These are phyloP conservation scores for Xylariaceae sp. DNA, from an alignment of 2,329 filamentous ascomycete species.

Conservation along the genomic window DNA sequence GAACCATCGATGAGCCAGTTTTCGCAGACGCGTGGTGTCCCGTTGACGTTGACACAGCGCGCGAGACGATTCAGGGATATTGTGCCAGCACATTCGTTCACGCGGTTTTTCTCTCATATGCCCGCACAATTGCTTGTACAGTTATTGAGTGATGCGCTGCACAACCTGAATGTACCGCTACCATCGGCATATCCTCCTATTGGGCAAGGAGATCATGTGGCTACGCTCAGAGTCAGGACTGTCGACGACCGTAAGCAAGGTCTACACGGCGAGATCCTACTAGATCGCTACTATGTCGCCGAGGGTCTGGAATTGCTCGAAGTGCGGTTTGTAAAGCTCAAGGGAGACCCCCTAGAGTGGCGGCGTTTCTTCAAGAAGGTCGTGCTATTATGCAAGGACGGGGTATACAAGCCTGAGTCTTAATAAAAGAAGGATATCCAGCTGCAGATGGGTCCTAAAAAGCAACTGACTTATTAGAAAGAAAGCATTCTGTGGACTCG, in stretches of 20 bases:
- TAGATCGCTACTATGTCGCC: slow-evolving; percentile 59
- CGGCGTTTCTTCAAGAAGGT: slow-evolving; percentile 94
- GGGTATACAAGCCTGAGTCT: slow-evolving; percentile 58
- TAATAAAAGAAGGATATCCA: slow-evolving; percentile 22
- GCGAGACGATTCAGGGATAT: slow-evolving; percentile 88
- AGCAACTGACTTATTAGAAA: neutral
- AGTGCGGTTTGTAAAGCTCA: slow-evolving; percentile 87
- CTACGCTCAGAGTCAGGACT: slow-evolving; percentile 67
- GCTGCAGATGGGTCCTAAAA: neutral
- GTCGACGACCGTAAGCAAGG: slow-evolving; percentile 66
- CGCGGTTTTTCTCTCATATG: slow-evolving; percentile 85
- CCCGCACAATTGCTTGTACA: slow-evolving; percentile 70
- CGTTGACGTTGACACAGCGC: slow-evolving; percentile 80
- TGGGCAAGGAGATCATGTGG: slow-evolving; percentile 49
- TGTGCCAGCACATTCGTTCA: slow-evolving; percentile 78
- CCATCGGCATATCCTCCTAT: slow-evolving; percentile 44
- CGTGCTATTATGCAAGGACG: slow-evolving; percentile 81
- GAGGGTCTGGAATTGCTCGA: slow-evolving; percentile 63
- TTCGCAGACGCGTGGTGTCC: slow-evolving; percentile 69
- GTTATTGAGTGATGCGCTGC: slow-evolving; percentile 73
- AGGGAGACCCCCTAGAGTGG: slow-evolving; percentile 96
- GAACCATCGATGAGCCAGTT: slow-evolving; percentile 88
- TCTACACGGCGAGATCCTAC: slow-evolving; percentile 67
- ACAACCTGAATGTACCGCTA: slow-evolving; percentile 77
- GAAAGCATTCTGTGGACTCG: neutral